Base-by-base conservation (phyloP, 73 alveolate species). In the Tetrahymena malaccensis region DNA sequence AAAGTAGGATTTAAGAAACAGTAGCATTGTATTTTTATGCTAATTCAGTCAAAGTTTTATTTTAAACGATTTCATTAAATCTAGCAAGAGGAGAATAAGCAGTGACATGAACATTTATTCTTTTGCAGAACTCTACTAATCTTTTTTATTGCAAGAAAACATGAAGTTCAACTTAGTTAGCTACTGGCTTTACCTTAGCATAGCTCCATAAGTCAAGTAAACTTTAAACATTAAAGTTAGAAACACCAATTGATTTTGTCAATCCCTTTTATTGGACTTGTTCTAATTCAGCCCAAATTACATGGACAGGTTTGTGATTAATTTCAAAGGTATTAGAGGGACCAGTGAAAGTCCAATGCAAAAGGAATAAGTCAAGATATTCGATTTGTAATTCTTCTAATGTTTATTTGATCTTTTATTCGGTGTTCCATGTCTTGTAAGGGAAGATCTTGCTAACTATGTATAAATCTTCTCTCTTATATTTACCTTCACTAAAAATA, bases 391-490 rank as follows among this genome's bases (percentile, higher is more conserved):
- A 96, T 43, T 96, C 95, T 94, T 95, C 96, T 21, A 98, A 95
- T 13, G 98, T 94, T 37, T 93, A 95, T 94, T 83, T 94, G 56
- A 97, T 93, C 38, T 98, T 98, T 96, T 50, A 97, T 95, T 96
- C 97, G 13, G 96, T 96, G 70, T 97, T 97, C 10, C 96, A 96
- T 17, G 33, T 85, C 35, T 96, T 94, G 84, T 95, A 35, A 25
- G 95, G 70, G 99, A 98, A 98, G 19, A 97, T 96, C 96, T 98
- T 98, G 3, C 98, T 98, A 21, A 98, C 94, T 21, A 98, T 94
- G 95, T 96, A 98, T 21, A 98, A 94, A 55, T 98, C 99, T 96
- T 98, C 99, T 93, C 99, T 96, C 93, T 96, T 97, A 17, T 95
- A 85, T 35, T 96, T 96, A 13, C 96, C 96, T 55, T 89, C 96